A percentile compares a stretch with the other conserved stretches of the same genome.
These are phyloP conservation scores for Echria macrotheca DNA, from an alignment of 495 filamentous ascomycete species.

Conservation along the genomic window DNA sequence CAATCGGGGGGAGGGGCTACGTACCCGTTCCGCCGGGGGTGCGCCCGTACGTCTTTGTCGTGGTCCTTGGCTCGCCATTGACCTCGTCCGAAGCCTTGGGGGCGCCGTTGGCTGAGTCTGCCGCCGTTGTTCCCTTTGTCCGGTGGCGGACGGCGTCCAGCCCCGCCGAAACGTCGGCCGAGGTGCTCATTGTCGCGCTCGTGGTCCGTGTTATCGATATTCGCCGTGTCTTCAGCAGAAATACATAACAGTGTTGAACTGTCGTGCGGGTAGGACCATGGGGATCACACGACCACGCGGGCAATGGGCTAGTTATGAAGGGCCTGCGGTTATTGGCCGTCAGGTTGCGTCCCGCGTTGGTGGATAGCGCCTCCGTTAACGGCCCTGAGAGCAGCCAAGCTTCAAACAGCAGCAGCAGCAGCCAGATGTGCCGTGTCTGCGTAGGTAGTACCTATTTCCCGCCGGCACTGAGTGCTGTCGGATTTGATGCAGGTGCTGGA, in stretches of 20 bases:
- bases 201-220: too few relatives aligned
- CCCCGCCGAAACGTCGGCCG: conserved; percentile 18
- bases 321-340: background rate
- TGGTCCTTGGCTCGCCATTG: conserved; percentile 26
- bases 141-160: conserved; percentile 26
- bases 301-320: background rate
- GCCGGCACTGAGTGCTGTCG: too few relatives aligned
- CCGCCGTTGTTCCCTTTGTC: background rate
- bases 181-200: conserved; percentile 19
- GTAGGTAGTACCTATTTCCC: background rate
- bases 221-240: too few relatives aligned
- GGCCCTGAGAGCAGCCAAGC: background rate
- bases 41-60: conserved; percentile 83
- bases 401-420: background rate
- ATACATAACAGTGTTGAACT: background rate
- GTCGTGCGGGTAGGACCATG: conserved; percentile 1
- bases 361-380: background rate
- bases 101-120: background rate
- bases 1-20: conserved; percentile 28
- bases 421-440: background rate
- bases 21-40: conserved; percentile 86
- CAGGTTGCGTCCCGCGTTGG: conserved; percentile 3
- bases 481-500: too few relatives aligned
- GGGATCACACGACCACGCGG: conserved; percentile 1
- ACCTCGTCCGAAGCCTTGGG: background rate